Evolutionary conservation across 2,329 filamentous ascomycete genomes (phyloP).

Genomic region (Penicillium brasilianum): DNA sequence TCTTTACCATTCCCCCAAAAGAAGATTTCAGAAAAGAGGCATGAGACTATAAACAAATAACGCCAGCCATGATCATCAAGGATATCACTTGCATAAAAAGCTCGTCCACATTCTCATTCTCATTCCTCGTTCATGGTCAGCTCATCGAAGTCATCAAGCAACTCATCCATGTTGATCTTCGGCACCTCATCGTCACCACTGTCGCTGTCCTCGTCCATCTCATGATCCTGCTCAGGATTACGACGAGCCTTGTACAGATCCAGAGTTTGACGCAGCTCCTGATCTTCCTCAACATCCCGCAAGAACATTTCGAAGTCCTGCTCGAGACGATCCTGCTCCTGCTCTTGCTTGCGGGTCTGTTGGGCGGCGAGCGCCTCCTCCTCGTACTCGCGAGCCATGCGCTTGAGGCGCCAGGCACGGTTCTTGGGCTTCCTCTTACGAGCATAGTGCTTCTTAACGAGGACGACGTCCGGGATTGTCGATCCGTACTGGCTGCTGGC

Average conservation of each 20-base stretch:
- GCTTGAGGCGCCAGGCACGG: constrained; percentile 93
- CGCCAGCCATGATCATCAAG: constrained; percentile 37
- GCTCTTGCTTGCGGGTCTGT: constrained; percentile 51
- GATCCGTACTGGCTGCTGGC: constrained; percentile 74
- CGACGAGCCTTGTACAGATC: constrained; percentile 76
- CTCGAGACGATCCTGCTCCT: constrained; percentile 86
- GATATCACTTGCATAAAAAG: constrained; percentile 28
- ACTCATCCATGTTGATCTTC: constrained; percentile 72
- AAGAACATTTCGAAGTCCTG: constrained; percentile 97
- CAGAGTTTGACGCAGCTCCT: constrained; percentile 81
- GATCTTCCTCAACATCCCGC: constrained; percentile 93
- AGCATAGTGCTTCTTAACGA: constrained; percentile 97
- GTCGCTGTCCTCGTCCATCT: constrained; percentile 63
- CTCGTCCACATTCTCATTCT: constrained; percentile 24
- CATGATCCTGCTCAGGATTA: constrained; percentile 53
- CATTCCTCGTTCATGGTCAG: constrained; percentile 60
- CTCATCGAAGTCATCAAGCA: constrained; percentile 39
- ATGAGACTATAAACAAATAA: constrained; percentile 26
- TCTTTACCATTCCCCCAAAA: constrained; percentile 4
- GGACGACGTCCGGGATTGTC: constrained; percentile 85
- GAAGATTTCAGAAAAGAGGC: not conserved
- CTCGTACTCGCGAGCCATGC: constrained; percentile 87
- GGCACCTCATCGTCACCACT: constrained; percentile 69
- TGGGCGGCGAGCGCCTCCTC: constrained; percentile 54
- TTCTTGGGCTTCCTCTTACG: constrained; percentile 80